phyloP scores from a whole-genome alignment of 108 stramenopile species.

The Skeletonema grethae region DNA sequence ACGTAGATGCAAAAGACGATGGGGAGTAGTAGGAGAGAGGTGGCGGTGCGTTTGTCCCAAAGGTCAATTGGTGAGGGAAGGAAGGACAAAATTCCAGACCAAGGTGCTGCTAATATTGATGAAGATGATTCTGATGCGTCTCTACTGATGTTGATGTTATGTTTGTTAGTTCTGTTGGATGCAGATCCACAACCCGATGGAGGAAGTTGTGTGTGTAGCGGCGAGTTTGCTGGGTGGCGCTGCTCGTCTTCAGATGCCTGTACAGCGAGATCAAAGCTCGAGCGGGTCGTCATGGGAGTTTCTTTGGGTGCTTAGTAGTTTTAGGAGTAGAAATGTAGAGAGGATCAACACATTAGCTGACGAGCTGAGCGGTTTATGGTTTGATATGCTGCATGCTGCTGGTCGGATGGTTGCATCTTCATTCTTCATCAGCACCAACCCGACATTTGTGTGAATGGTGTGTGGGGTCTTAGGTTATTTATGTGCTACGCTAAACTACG shows the following conservation, averaged over 20 bases:
- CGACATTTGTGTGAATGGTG: no score
- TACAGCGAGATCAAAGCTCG: constrained; percentile 29
- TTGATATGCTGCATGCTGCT: no score
- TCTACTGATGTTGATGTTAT: background rate
- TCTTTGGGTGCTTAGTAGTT: background rate
- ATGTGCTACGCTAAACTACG: no score
- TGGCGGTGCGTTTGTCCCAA: constrained; percentile 19
- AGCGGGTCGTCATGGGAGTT: constrained; percentile 2
- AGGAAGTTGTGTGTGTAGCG: background rate
- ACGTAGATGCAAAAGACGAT: constrained; percentile 36
- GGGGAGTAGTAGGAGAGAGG: constrained; percentile 35
- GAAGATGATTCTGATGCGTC: background rate
- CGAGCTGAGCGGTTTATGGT: no score
- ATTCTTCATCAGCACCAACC: no score
- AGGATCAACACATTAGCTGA: background rate
- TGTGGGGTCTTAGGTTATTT: no score
- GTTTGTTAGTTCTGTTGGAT: background rate
- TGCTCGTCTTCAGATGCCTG: constrained; percentile 37
- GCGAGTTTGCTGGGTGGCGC: background rate
- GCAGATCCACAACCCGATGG: background rate
- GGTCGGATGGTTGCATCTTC: no score
- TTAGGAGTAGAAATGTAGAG: background rate
- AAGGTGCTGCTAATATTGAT: background rate
- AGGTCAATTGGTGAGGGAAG: constrained; percentile 40
- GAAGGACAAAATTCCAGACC: constrained; percentile 13